Base-by-base conservation (phyloP, 1,284 basidiomycete genomes). In the Tremellales sp. region DNA sequence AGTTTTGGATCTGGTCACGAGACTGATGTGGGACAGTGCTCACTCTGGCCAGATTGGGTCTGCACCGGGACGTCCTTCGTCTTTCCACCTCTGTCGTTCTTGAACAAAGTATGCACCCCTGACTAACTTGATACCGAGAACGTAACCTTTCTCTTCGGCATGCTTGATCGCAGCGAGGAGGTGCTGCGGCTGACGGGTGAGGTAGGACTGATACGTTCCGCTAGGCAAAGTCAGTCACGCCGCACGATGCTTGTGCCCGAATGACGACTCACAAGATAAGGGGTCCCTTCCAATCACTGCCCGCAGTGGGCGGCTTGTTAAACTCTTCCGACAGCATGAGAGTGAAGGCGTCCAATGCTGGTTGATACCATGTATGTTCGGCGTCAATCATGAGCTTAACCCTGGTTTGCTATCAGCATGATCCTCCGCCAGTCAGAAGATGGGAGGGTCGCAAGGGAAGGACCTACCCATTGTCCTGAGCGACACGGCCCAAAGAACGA, bases 101-200 rank as follows among this genome's bases (percentile, higher is more conserved):
- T 84, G 79, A 1, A 82, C 79, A 60, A 92, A 87, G 68, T 94
- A 96, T 3, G 90, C 91, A 0, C 91, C 91, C 11, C 91, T 82
- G 26, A 94, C 91, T 46, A 96, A 84, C 74, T 96, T 94, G 50
- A 90, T 83, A 4, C 91, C 91, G 2, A 94, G 79, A 0, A 84
- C 77, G 67, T 89, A 94, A 31, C 80, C 77, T 53, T 83, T 77
- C 35, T 65, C 70, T 49, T 80, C 76, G 3, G 90, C 86, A 40
- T 86, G 82, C n/a, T 75, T 74, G 40, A 91, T 74, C 37, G 82
- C 80, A 25, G 81, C 80, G 0, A 73, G 73, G 12, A 92, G 78
- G 56, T 88, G 82, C 21, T 73, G 69, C 1, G 83, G 83, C 23
- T 51, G 39, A 52, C 44, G 79, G 44, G 81, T 79, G n/a, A 89